These are phyloP conservation scores for Russula sp. DNA, from an alignment of 768 basidiomycete genomes.

Conservation along the genomic window DNA sequence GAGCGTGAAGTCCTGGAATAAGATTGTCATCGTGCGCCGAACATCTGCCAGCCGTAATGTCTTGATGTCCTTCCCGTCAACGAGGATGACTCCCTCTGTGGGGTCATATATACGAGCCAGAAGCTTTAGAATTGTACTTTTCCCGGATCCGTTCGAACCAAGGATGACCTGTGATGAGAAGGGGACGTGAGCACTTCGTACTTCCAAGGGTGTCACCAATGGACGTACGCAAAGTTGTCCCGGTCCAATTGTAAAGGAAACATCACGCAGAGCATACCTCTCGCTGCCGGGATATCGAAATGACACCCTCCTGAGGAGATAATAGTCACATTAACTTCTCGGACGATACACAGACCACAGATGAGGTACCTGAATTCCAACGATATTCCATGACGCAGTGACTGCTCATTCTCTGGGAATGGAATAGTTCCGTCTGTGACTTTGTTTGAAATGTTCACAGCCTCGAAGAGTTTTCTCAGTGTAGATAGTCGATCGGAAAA, in stretches of 20 bases:
- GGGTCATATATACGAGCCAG: constrained; percentile 67
- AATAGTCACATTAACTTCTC: not conserved
- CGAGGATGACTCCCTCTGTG: constrained; percentile 56
- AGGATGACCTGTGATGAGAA: constrained; percentile 54
- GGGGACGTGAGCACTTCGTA: not conserved
- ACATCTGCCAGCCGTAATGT: constrained; percentile 56
- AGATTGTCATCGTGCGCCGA: constrained; percentile 57
- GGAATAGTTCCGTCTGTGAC: constrained; percentile 46
- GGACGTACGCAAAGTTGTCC: constrained; percentile 69
- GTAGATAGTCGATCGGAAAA: constrained; percentile 48
- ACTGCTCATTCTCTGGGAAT: constrained; percentile 29
- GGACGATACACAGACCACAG: not conserved
- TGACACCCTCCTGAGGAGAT: constrained; percentile 50
- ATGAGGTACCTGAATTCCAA: constrained; percentile 52
- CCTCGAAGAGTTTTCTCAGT: constrained; percentile 61
- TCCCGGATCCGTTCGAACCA: constrained; percentile 71
- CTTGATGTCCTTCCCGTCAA: constrained; percentile 60
- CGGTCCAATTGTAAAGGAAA: constrained; percentile 62
- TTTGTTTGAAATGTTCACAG: constrained; percentile 52
- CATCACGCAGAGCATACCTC: constrained; percentile 48
- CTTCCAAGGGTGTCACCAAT: not conserved
- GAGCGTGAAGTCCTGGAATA: constrained; percentile 78
- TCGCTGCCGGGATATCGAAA: constrained; percentile 58
- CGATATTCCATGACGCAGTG: constrained; percentile 33
- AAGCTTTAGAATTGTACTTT: constrained; percentile 75